These are phyloP conservation scores for cucumber (Cucumis sativus) DNA, from an alignment of 306 rosid genomes.

Conservation along the genomic window DNA sequence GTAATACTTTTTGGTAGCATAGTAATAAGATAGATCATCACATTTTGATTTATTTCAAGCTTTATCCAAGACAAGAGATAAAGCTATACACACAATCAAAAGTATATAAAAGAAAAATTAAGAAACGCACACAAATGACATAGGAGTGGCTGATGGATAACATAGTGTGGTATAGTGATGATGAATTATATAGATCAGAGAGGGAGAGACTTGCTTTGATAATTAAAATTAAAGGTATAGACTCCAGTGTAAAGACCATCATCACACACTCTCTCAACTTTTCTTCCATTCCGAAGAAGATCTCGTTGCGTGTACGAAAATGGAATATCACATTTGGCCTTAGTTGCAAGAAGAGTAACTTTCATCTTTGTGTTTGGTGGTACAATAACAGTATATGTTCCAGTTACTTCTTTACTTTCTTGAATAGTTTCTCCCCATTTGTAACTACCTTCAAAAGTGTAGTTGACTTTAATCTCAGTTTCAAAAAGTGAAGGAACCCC, in stretches of 20 bases:
- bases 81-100: no score
- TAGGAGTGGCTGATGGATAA: no score
- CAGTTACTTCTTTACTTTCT: neutral
- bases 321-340: neutral
- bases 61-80: no score
- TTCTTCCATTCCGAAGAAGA: neutral
- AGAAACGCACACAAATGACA: no score
- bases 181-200: no score
- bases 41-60: no score
- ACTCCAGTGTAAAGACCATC: neutral
- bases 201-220: neutral
- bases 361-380: neutral
- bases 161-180: no score
- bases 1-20: no score
- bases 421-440: conserved; percentile 5
- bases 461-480: no score
- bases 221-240: neutral
- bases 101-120: no score
- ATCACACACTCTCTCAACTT: neutral
- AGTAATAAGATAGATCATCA: no score
- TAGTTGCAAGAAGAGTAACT: neutral
- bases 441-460: neutral
- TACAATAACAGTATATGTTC: neutral
- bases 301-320: neutral
- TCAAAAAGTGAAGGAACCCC: neutral